Evolutionary conservation across 495 filamentous ascomycete genomes (phyloP).

Genomic region (Annulohypoxylon moriforme): DNA sequence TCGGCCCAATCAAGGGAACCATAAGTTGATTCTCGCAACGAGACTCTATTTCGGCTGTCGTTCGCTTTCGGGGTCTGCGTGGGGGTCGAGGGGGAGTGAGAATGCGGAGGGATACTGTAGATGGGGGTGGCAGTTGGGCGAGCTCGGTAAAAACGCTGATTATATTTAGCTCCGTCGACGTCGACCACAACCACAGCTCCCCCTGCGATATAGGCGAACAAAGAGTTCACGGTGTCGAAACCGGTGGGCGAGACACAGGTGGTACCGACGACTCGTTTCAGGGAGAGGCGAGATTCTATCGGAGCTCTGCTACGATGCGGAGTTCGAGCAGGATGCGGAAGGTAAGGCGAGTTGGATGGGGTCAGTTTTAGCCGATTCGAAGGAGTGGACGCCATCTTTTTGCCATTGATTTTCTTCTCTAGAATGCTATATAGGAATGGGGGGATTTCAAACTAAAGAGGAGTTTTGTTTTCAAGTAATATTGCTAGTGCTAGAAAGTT

Average conservation of each 20-base stretch:
- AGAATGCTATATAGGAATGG: constrained; percentile 23
- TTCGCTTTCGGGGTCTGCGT: constrained; percentile 72
- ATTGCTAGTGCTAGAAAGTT: constrained; percentile 41
- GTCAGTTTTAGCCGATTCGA: constrained; percentile 77
- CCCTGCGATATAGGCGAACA: constrained; percentile 91
- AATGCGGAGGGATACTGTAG: constrained; percentile 56
- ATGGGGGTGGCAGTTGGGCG: constrained; percentile 79
- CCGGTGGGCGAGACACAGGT: constrained; percentile 86
- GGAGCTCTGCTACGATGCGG: constrained; percentile 64
- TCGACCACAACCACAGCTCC: constrained; percentile 92
- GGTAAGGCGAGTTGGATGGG: constrained; percentile 80
- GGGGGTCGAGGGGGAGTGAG: constrained; percentile 60
- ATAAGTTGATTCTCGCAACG: constrained; percentile 68
- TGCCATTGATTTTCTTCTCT: constrained; percentile 59
- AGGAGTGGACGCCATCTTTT: constrained; percentile 67
- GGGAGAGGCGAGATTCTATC: constrained; percentile 68
- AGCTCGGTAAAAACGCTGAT: constrained; percentile 90
- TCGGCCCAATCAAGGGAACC: constrained; percentile 66
- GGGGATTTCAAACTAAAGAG: constrained; percentile 6
- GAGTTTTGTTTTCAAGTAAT: constrained; percentile 36
- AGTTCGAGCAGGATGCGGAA: constrained; percentile 70
- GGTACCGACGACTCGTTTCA: constrained; percentile 88
- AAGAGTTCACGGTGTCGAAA: constrained; percentile 81
- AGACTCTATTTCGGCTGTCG: constrained; percentile 69
- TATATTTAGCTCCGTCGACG: constrained; percentile 76